Conservation (phyloP, 2,329 filamentous ascomycete species). For the Diaporthe sp. region DNA sequence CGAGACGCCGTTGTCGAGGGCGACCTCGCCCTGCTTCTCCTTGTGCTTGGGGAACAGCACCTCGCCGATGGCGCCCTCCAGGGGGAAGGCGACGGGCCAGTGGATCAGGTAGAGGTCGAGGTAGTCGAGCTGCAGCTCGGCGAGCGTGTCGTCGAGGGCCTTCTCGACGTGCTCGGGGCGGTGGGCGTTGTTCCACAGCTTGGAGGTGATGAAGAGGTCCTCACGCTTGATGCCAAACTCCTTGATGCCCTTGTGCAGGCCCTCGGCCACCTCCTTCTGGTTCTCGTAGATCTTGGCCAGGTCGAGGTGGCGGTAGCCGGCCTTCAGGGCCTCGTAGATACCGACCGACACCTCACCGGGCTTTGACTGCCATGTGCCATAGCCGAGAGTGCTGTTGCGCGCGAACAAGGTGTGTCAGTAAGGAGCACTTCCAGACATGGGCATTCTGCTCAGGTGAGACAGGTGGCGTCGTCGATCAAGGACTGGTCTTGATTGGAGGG, state of each 20-base stretch:
- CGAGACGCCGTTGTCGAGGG: conserved; percentile 60
- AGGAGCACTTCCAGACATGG: background rate
- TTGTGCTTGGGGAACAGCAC: conserved; percentile 59
- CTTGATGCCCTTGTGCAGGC: conserved; percentile 62
- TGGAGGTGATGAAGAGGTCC: conserved; percentile 76
- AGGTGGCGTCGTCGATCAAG: conserved; percentile 5
- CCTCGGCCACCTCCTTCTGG: conserved; percentile 70
- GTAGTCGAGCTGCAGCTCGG: conserved; percentile 69
- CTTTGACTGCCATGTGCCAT: conserved; percentile 78
- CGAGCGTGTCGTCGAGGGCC: conserved; percentile 69
- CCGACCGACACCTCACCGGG: conserved; percentile 75
- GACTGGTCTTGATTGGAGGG: conserved; percentile 41
- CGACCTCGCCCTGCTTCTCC: conserved; percentile 52
- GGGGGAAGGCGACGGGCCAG: conserved; percentile 68
- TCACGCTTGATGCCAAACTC: conserved; percentile 67
- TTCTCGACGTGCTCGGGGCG: conserved; percentile 71
- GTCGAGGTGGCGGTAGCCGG: conserved; percentile 75
- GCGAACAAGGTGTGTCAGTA: conserved; percentile 2
- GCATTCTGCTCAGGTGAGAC: background rate
- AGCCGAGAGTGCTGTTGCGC: conserved; percentile 41
- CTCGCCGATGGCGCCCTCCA: conserved; percentile 48
- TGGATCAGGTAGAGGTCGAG: conserved; percentile 75
- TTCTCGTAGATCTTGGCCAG: conserved; percentile 73
- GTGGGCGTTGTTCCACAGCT: conserved; percentile 76
- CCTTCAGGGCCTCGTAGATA: conserved; percentile 73